Conservation (phyloP, 2,329 filamentous ascomycete species). For the Penicillium sclerotiorum region DNA sequence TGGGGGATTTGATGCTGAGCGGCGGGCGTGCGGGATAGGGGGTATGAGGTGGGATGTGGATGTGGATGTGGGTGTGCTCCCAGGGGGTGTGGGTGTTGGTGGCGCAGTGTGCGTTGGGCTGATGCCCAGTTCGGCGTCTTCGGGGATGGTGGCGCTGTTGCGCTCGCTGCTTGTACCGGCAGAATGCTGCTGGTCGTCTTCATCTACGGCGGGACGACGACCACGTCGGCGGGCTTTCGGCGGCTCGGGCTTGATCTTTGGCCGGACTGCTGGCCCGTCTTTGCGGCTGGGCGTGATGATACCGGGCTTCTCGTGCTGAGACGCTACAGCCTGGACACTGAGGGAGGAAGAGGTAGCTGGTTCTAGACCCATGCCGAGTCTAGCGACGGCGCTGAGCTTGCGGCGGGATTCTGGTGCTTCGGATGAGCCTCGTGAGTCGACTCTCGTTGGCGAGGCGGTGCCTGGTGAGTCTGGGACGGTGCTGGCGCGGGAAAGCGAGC, state of each 20-base stretch:
- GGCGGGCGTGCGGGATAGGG: constrained; percentile 28
- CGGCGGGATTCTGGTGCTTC: constrained; percentile 19
- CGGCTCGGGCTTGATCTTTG: constrained; percentile 43
- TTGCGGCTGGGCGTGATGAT: constrained; percentile 75
- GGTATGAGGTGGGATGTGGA: constrained; percentile 25
- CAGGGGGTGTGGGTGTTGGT: constrained; percentile 7
- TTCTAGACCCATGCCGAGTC: constrained; percentile 70
- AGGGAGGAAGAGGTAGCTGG: constrained; percentile 70
- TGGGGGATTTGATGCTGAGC: constrained; percentile 39
- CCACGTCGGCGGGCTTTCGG: constrained; percentile 48
- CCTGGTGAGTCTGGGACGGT: constrained; percentile 45
- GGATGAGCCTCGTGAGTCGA: constrained; percentile 32
- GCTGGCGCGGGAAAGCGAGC: constrained; percentile 36
- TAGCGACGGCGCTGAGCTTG: constrained; percentile 29
- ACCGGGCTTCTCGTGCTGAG: constrained; percentile 78
- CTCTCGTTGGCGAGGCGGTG: constrained; percentile 47
- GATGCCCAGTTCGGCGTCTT: constrained; percentile 24
- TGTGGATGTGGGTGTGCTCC: constrained; percentile 1
- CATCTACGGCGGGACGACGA: constrained; percentile 36
- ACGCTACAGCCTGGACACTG: constrained; percentile 76
- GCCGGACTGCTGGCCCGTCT: constrained; percentile 35
- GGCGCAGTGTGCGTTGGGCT: constrained; percentile 12
- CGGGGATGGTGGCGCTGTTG: constrained; percentile 28
- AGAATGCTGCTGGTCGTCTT: constrained; percentile 27
- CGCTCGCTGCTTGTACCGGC: constrained; percentile 25